Conservation (phyloP, 2,329 filamentous ascomycete genomes). For the Cladophialophora immunda region DNA sequence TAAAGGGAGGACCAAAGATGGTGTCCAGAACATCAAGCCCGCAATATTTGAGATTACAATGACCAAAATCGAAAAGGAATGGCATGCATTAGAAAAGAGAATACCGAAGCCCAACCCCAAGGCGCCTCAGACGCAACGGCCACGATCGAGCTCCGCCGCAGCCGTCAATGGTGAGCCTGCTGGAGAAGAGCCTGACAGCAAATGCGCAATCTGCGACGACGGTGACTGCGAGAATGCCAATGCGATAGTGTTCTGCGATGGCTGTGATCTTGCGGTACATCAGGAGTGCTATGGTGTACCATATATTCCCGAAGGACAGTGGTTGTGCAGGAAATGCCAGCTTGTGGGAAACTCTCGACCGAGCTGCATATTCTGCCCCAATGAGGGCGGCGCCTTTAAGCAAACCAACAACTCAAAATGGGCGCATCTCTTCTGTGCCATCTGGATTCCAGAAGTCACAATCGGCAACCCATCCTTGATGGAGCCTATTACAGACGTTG, state of each 20-base stretch:
- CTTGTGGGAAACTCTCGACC: slow-evolving; percentile 90
- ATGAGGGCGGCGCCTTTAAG: slow-evolving; percentile 97
- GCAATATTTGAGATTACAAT: slow-evolving; percentile 98
- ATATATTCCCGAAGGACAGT: slow-evolving; percentile 98
- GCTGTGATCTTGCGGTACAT: slow-evolving; percentile 95
- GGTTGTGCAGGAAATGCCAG: slow-evolving; percentile 97
- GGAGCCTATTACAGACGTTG: slow-evolving; percentile 97
- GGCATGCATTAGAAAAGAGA: slow-evolving; percentile 93
- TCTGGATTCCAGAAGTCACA: slow-evolving; percentile 98
- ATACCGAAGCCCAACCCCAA: slow-evolving; percentile 98
- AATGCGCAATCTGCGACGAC: slow-evolving; percentile 97
- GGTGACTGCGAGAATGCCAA: slow-evolving; percentile 99
- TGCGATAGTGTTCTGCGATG: slow-evolving; percentile 98
- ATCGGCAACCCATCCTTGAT: slow-evolving; percentile 96
- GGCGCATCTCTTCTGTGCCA: slow-evolving; percentile 94
- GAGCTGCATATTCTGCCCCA: slow-evolving; percentile 97
- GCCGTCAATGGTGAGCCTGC: slow-evolving; percentile 92
- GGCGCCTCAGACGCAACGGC: slow-evolving; percentile 91
- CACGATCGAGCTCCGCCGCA: slow-evolving; percentile 89
- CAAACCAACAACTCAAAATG: slow-evolving; percentile 96
- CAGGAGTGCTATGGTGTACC: slow-evolving; percentile 99
- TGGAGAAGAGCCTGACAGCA: slow-evolving; percentile 94
- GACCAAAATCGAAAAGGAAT: slow-evolving; percentile 98
- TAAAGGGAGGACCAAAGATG: slow-evolving; percentile 73
- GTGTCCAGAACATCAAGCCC: slow-evolving; percentile 83